Percentiles rank a stretch among this genome's conserved stretches.
phyloP scores from a whole-genome alignment of 2,329 filamentous ascomycete genomes.

The Zarea fungicola region DNA sequence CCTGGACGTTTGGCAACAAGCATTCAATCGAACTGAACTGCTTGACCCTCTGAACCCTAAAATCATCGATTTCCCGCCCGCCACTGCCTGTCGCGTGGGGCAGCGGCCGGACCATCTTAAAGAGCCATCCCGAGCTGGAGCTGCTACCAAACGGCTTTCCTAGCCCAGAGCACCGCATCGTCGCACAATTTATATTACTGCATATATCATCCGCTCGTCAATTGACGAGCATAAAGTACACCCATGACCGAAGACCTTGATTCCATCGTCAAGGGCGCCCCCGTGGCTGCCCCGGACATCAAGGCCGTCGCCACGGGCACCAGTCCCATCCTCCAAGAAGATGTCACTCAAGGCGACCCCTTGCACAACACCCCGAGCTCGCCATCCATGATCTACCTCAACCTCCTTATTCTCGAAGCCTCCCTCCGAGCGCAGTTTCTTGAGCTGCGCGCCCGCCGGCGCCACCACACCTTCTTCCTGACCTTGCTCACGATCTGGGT shows the following conservation, averaged over 20 bases:
- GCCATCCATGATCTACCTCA: constrained; percentile 95
- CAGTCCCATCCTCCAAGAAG: constrained; percentile 38
- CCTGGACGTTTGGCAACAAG: neutral
- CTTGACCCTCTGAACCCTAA: neutral
- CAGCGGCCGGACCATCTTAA: neutral
- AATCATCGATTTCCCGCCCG: neutral
- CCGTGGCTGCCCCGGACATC: constrained; percentile 15
- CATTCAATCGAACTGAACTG: neutral
- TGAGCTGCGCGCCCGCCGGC: constrained; percentile 76
- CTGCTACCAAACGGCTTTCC: no score
- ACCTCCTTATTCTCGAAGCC: constrained; percentile 92
- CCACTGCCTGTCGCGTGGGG: constrained; percentile 1
- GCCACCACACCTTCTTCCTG: constrained; percentile 91
- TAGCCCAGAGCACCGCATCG: no score
- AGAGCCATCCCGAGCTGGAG: no score
- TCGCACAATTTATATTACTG: no score
- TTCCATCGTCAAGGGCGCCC: constrained; percentile 80
- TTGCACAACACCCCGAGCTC: constrained; percentile 80
- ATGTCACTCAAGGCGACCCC: constrained; percentile 57
- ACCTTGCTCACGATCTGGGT: constrained; percentile 76
- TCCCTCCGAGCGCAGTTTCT: constrained; percentile 91
- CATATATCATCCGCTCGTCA: no score
- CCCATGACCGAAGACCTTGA: constrained; percentile 66
- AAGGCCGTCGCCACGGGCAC: constrained; percentile 25
- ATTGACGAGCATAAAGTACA: neutral